Evolutionary conservation across 768 basidiomycete genomes (phyloP).

Genomic region (Amanita polypyramis): DNA sequence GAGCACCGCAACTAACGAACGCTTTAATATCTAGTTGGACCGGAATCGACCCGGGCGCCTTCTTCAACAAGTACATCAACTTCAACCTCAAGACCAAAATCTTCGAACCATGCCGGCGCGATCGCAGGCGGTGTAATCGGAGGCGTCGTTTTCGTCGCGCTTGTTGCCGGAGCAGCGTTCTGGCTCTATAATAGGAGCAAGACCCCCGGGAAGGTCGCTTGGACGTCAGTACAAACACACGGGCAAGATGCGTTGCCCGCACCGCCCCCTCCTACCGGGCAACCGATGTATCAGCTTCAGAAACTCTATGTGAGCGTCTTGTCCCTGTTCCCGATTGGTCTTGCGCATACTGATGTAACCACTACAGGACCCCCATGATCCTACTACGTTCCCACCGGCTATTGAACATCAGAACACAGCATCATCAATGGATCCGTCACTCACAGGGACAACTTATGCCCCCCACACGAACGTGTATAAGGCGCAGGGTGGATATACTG

Average conservation of each 20-base stretch:
- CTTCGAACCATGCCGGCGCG: conserved; percentile 34
- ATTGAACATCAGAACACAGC: neutral
- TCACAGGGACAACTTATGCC: conserved; percentile 2
- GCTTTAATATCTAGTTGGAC: neutral
- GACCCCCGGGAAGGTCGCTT: conserved; percentile 8
- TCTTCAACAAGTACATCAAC: neutral
- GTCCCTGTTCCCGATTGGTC: neutral
- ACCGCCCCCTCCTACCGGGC: neutral
- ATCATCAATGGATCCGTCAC: neutral
- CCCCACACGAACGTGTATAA: neutral
- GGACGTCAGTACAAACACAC: neutral
- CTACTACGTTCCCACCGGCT: neutral
- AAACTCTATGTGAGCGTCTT: neutral
- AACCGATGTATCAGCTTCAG: neutral
- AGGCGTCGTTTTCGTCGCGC: conserved; percentile 32
- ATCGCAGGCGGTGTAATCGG: conserved; percentile 56
- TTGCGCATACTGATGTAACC: neutral
- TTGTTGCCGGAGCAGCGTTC: conserved; percentile 24
- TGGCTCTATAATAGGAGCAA: conserved; percentile 30
- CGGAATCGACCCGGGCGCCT: neutral
- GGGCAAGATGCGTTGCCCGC: neutral
- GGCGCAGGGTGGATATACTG: neutral
- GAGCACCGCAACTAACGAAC: neutral
- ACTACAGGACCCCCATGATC: neutral
- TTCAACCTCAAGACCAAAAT: neutral